Evolutionary conservation across 495 filamentous ascomycete genomes (phyloP).

Genomic region (Elaphomyces granulatus): DNA sequence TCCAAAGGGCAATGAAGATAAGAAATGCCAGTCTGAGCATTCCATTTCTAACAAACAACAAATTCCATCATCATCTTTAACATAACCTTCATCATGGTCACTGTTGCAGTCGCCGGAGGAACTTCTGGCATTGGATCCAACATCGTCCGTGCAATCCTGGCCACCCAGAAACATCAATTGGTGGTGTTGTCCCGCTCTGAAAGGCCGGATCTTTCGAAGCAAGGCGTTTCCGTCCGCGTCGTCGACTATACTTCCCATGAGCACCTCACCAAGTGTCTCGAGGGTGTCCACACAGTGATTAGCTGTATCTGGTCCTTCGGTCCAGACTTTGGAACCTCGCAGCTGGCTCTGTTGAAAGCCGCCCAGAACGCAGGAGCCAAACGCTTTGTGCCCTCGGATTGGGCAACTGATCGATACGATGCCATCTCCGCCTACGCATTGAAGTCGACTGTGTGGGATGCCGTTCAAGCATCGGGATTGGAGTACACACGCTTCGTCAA

Average conservation of each 20-base stretch:
- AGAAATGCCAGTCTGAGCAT: too few species aligned
- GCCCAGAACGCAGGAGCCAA: constrained; percentile 22
- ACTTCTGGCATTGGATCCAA: constrained; percentile 37
- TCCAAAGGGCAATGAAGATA: too few species aligned
- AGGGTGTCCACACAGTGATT: constrained; percentile 37
- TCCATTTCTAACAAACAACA: constrained; percentile 15
- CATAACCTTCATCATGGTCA: too few species aligned
- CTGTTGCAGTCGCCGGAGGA: constrained; percentile 40
- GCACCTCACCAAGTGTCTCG: constrained; percentile 24
- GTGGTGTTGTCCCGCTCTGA: constrained; percentile 32
- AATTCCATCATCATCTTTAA: too few species aligned
- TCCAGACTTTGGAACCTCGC: too few species aligned
- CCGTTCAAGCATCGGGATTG: constrained; percentile 13
- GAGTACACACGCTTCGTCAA: constrained; percentile 35
- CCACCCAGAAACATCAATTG: constrained; percentile 25
- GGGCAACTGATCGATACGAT: too few species aligned
- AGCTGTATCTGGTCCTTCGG: too few species aligned
- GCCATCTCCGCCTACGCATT: constrained; percentile 6
- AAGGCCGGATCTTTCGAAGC: constrained; percentile 13
- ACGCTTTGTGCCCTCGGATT: constrained; percentile 38
- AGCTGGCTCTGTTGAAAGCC: constrained; percentile 22
- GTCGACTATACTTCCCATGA: constrained; percentile 31
- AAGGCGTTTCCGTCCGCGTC: constrained; percentile 14
- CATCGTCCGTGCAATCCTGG: constrained; percentile 31
- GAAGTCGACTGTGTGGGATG: neutral